These are phyloP conservation scores for Neocatenulostroma microsporum DNA, from an alignment of 2,329 filamentous ascomycete species.

Conservation along the genomic window DNA sequence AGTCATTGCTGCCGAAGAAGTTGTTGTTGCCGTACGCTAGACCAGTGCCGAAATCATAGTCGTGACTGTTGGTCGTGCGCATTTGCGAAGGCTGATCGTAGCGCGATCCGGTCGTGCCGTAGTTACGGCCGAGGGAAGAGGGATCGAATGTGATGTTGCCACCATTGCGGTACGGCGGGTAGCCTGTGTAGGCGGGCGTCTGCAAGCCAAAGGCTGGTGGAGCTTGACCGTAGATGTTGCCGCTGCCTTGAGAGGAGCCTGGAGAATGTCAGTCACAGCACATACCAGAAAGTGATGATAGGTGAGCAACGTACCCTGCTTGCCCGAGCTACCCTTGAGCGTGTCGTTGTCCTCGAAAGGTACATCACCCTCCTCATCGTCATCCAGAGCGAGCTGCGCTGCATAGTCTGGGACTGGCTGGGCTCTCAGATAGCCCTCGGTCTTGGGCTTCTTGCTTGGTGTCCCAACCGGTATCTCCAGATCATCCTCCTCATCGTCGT, in stretches of 20 bases:
- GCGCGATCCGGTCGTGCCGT: background rate
- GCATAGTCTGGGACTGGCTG: slow-evolving; percentile 4
- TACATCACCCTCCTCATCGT: slow-evolving; percentile 2
- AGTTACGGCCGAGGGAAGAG: background rate
- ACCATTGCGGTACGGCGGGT: background rate
- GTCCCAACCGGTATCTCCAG: background rate
- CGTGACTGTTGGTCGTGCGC: background rate
- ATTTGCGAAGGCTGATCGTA: background rate
- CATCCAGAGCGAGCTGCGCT: slow-evolving; percentile 5
- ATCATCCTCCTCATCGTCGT: slow-evolving; percentile 4
- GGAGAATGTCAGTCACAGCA: slow-evolving; percentile 1
- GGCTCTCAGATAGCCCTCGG: slow-evolving; percentile 2
- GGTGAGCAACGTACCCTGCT: background rate
- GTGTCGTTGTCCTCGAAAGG: too few species aligned
- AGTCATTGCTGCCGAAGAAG: too few species aligned
- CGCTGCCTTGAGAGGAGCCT: slow-evolving; percentile 4
- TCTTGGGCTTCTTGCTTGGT: slow-evolving; percentile 10
- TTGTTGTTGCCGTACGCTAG: background rate
- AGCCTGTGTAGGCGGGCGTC: slow-evolving; percentile 1
- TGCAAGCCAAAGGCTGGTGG: too few species aligned
- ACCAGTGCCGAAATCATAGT: background rate
- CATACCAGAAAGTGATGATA: too few species aligned
- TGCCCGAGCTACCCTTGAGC: background rate
- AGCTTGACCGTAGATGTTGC: too few species aligned
- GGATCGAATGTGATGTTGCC: background rate